Conservation (phyloP, 371 early-diverging fungal species). For the Actinomucor elegans region DNA sequence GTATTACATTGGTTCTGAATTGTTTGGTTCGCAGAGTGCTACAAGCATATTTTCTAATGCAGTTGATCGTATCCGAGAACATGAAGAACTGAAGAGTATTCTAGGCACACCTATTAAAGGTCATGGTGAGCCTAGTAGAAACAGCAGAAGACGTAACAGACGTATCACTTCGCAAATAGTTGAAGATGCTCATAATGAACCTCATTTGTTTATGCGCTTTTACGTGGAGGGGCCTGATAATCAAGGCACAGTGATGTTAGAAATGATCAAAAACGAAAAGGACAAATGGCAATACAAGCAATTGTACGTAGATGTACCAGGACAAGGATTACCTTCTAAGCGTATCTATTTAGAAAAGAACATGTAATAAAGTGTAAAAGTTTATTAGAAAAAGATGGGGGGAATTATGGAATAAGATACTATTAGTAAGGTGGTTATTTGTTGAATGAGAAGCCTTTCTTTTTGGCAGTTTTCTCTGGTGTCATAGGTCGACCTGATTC, state of each 20-base stretch:
- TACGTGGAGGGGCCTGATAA: slow-evolving; percentile 50
- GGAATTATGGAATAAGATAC: not conserved
- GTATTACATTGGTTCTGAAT: slow-evolving; percentile 37
- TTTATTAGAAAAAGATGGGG: not conserved
- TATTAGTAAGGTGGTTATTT: slow-evolving; percentile 39
- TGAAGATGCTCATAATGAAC: slow-evolving; percentile 36
- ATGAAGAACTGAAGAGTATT: slow-evolving; percentile 25
- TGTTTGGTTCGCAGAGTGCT: slow-evolving; percentile 43
- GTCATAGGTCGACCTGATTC: slow-evolving; percentile 85
- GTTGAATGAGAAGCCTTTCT: slow-evolving; percentile 80
- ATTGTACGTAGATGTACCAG: slow-evolving; percentile 55
- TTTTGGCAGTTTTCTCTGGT: slow-evolving; percentile 78
- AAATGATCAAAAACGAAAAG: slow-evolving; percentile 51
- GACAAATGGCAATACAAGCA: slow-evolving; percentile 53
- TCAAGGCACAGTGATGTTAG: slow-evolving; percentile 47
- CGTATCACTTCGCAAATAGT: slow-evolving; percentile 40
- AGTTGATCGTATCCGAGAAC: slow-evolving; percentile 34
- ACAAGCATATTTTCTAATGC: slow-evolving; percentile 45
- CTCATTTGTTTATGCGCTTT: slow-evolving; percentile 53
- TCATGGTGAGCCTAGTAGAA: slow-evolving; percentile 48
- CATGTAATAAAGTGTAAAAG: too few relatives aligned
- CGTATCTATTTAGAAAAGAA: slow-evolving; percentile 20
- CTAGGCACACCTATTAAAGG: slow-evolving; percentile 42
- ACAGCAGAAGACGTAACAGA: slow-evolving; percentile 46
- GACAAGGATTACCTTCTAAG: slow-evolving; percentile 30